A percentile compares a stretch with the other conserved stretches of the same genome.
These are phyloP conservation scores for Flammula alnicola DNA, from an alignment of 1,284 basidiomycete species.

Conservation along the genomic window DNA sequence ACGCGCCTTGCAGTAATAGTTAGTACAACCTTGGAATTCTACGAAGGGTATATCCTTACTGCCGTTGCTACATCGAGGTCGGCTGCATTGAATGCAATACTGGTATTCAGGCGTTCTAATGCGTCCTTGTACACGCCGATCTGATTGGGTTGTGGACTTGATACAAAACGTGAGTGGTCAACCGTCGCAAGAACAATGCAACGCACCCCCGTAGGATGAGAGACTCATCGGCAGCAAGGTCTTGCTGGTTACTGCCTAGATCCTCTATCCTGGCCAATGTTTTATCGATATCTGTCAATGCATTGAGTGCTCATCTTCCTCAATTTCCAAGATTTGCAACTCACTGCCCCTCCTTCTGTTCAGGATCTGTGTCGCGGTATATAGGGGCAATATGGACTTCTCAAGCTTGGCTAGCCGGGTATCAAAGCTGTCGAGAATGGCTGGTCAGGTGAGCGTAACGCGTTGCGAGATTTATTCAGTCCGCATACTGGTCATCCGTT, in stretches of 20 bases:
- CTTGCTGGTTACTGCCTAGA: constrained; percentile 73
- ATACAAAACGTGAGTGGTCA: constrained; percentile 9
- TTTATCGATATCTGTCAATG: constrained; percentile 71
- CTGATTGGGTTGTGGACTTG: constrained; percentile 71
- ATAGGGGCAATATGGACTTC: constrained; percentile 79
- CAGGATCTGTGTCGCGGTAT: constrained; percentile 74
- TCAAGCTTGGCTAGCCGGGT: constrained; percentile 77
- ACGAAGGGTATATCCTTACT: constrained; percentile 41
- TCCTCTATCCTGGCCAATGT: constrained; percentile 78
- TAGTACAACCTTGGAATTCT: constrained; percentile 5
- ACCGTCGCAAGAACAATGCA: neutral
- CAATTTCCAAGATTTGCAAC: constrained; percentile 27
- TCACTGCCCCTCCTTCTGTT: constrained; percentile 70
- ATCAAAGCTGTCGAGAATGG: constrained; percentile 79
- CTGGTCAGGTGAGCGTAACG: constrained; percentile 46
- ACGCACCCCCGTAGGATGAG: constrained; percentile 75
- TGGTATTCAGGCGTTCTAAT: constrained; percentile 74
- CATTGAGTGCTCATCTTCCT: neutral
- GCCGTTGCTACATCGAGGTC: constrained; percentile 64
- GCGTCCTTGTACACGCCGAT: constrained; percentile 69
- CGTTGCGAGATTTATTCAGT: neutral
- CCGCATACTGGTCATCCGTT: constrained; percentile 77
- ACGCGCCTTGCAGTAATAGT: constrained; percentile 53
- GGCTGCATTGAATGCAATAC: constrained; percentile 74
- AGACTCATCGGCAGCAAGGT: constrained; percentile 77